Percentiles rank a stretch among this genome's conserved stretches.
phyloP scores from a whole-genome alignment of 768 basidiomycete genomes.

The Austroboletus eburneus region DNA sequence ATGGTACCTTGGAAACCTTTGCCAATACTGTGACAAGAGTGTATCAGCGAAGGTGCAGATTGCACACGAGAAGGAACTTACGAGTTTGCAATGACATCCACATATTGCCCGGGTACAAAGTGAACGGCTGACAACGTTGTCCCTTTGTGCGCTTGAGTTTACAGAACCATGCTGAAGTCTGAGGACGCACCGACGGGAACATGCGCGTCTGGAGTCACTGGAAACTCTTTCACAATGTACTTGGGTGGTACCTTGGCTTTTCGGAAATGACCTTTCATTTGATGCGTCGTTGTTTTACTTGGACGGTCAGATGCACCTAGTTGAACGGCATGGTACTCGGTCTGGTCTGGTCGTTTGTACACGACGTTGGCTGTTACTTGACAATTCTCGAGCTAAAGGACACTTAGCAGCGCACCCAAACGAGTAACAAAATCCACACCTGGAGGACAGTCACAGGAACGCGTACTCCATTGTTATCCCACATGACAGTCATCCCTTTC shows the following conservation, averaged over 20 bases:
- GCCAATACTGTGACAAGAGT: conserved; percentile 63
- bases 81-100: conserved; percentile 90
- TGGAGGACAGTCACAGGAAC: conserved; percentile 94
- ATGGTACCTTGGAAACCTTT: conserved; percentile 97
- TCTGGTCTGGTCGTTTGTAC: conserved; percentile 58
- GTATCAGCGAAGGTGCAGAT: conserved; percentile 4
- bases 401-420: conserved; percentile 10
- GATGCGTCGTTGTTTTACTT: conserved; percentile 64
- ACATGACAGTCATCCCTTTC: conserved; percentile 92
- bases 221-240: conserved; percentile 81
- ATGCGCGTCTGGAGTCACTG: conserved; percentile 84
- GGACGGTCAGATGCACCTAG: conserved; percentile 80
- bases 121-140: conserved; percentile 88
- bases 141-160: conserved; percentile 41
- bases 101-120: conserved; percentile 95
- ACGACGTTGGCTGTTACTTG: conserved; percentile 81
- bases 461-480: conserved; percentile 85
- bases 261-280: conserved; percentile 87
- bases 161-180: not conserved
- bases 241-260: conserved; percentile 83
- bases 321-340: conserved; percentile 89
- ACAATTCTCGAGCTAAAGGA: conserved; percentile 71
- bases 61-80: conserved; percentile 36
- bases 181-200: conserved; percentile 72
- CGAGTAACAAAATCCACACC: conserved; percentile 42